Evolutionary conservation across 1,284 basidiomycete species (phyloP).

Genomic region (Microbotryum scabiosae): DNA sequence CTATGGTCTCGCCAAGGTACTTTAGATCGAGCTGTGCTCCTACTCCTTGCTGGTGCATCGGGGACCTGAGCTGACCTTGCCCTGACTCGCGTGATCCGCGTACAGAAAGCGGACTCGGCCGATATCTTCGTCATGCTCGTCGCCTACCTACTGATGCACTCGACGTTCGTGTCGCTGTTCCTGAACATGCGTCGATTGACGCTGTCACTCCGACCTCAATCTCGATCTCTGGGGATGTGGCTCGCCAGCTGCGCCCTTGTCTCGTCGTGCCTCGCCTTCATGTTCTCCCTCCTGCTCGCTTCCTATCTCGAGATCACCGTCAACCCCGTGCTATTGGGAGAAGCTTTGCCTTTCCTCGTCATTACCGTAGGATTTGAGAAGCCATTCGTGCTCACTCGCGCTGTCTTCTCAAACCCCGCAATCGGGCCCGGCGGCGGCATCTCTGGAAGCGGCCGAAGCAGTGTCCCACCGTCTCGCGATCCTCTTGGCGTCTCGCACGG

Average conservation of each 20-base stretch:
- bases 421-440: slow-evolving; percentile 43
- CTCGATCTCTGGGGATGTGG: slow-evolving; percentile 81
- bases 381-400: slow-evolving; percentile 80
- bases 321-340: slow-evolving; percentile 85
- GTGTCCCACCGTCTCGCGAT: slow-evolving; percentile 18
- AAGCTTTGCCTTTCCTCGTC: slow-evolving; percentile 93
- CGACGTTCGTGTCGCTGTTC: slow-evolving; percentile 83
- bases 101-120: slow-evolving; percentile 80
- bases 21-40: slow-evolving; percentile 25
- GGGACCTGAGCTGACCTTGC: not conserved
- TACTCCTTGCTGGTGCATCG: not conserved
- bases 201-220: slow-evolving; percentile 75
- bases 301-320: slow-evolving; percentile 76
- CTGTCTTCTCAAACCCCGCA: slow-evolving; percentile 81
- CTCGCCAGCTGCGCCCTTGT: slow-evolving; percentile 55
- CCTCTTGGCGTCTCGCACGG: slow-evolving; percentile 36
- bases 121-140: slow-evolving; percentile 93
- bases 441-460: not conserved
- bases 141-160: slow-evolving; percentile 93
- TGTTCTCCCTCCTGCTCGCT: slow-evolving; percentile 76
- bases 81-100: not conserved
- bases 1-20: slow-evolving; percentile 73
- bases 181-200: slow-evolving; percentile 80
- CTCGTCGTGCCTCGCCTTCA: slow-evolving; percentile 77
- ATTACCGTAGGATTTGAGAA: slow-evolving; percentile 98